Evolutionary conservation across 2,329 filamentous ascomycete genomes (phyloP), one percentile per base, ranked within the genome.

Genomic region (Emydomyces testavorans): DNA sequence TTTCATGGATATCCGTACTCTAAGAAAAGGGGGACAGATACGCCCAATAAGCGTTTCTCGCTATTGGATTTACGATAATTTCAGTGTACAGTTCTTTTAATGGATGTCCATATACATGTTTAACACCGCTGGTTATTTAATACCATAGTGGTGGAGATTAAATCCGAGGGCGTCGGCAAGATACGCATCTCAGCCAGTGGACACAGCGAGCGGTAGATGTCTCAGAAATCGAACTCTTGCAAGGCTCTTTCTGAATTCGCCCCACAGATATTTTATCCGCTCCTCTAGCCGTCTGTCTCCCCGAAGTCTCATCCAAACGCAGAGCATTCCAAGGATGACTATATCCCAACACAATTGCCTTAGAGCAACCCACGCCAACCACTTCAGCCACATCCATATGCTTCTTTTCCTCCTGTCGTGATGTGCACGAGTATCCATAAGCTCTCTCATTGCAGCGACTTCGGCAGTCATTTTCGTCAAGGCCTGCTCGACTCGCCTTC

Each of bases 381-480:
- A 86, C 37, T 77, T 71, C 1, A 82, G 41, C 85, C 86, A 93
- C 1, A 80, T 75, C 41, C 78, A 74, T 20, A 84, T 64, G 46
- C 77, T 81, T 52, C 77, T 77, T 32, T 78, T 76, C 55, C 76
- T 81, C 55, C 77, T 75, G 52, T 78, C 77, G 68, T 83, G 83
- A 55, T 90, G 78, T 10, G 84, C 75, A 0, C 85, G 80, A 0
- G 79, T 77, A 46, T 87, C 83, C 56, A 96, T 83, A 62, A 96
- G 89, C 66, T 98, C 92, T 29, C 92, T 78, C 52, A 96, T 68
- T 0, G 92, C 92, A 1, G 92, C 89, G 26, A 98, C 79, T 66
- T 98, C 92, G 13, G 88, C 84, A 4, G 89, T 94, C 68, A 96
- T 80, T 57, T 88, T 85, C 48, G 90, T 85, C 49, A 96, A 74